These are phyloP conservation scores for Quercus engelmannii DNA, from an alignment of 306 rosid genomes.

Conservation along the genomic window DNA sequence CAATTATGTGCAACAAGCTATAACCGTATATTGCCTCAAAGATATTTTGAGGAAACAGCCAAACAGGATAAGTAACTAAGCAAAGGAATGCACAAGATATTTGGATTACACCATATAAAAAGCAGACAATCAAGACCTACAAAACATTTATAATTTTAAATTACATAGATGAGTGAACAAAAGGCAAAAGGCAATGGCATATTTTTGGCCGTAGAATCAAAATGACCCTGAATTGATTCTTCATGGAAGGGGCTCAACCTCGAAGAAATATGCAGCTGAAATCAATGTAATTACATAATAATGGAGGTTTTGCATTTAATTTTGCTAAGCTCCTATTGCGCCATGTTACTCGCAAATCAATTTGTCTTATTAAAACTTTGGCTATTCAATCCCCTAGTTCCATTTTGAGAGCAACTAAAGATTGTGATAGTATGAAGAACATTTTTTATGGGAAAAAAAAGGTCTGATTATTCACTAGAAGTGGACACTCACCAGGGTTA, in stretches of 20 bases:
- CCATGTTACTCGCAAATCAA: no score
- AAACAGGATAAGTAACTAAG: background rate
- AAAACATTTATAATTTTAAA: background rate
- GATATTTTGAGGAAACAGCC: background rate
- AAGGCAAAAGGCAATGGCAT: background rate
- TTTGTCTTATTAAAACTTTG: no score
- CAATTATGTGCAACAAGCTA: background rate
- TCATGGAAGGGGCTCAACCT: background rate
- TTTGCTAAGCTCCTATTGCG: no score
- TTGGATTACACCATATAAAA: background rate
- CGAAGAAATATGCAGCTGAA: background rate
- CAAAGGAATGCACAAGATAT: background rate
- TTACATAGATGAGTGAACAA: background rate
- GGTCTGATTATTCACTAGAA: background rate
- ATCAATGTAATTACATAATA: background rate
- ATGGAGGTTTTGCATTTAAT: no score
- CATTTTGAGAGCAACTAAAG: background rate
- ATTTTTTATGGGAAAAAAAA: background rate
- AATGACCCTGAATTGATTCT: background rate
- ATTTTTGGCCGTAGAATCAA: background rate
- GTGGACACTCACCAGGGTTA: slow-evolving; percentile 51
- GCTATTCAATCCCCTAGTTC: no score
- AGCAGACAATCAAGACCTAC: background rate
- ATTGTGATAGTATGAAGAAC: background rate
- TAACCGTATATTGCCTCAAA: background rate